These are phyloP conservation scores for Croton laevigatus DNA, from an alignment of 441 rosid genomes.

Conservation along the genomic window DNA sequence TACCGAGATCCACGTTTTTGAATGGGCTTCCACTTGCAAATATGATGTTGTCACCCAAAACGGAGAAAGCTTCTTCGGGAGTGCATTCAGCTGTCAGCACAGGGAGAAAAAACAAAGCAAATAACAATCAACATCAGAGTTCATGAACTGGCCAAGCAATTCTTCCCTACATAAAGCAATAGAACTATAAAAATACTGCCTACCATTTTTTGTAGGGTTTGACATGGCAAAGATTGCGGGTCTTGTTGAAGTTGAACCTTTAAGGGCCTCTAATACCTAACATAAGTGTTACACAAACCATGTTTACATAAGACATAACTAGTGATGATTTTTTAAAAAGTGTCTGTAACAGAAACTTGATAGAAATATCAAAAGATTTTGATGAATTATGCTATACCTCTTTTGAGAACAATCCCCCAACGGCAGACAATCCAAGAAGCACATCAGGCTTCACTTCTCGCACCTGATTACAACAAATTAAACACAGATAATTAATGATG, in stretches of 20 bases:
- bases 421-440: constrained; percentile 98
- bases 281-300: constrained; percentile 19
- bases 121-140: constrained; percentile 5
- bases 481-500: neutral
- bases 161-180: constrained; percentile 8
- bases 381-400: constrained; percentile 55
- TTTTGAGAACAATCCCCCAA: constrained; percentile 95
- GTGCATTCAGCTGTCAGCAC: constrained; percentile 86
- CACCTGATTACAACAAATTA: constrained; percentile 54
- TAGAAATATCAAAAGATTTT: constrained; percentile 11
- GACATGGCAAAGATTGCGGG: constrained; percentile 99
- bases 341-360: constrained; percentile 5
- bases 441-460: constrained; percentile 95
- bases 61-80: constrained; percentile 89
- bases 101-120: constrained; percentile 4
- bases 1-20: constrained; percentile 86
- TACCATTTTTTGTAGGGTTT: constrained; percentile 97
- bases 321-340: neutral
- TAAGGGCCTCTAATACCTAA: constrained; percentile 95
- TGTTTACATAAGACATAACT: constrained; percentile 3
- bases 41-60: constrained; percentile 86
- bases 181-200: neutral
- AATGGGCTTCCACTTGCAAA: constrained; percentile 99
- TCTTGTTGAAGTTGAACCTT: constrained; percentile 89
- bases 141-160: constrained; percentile 3